Conservation (phyloP, 225 moss, liverwort and hornwort species). For the Climacium dendroides region DNA sequence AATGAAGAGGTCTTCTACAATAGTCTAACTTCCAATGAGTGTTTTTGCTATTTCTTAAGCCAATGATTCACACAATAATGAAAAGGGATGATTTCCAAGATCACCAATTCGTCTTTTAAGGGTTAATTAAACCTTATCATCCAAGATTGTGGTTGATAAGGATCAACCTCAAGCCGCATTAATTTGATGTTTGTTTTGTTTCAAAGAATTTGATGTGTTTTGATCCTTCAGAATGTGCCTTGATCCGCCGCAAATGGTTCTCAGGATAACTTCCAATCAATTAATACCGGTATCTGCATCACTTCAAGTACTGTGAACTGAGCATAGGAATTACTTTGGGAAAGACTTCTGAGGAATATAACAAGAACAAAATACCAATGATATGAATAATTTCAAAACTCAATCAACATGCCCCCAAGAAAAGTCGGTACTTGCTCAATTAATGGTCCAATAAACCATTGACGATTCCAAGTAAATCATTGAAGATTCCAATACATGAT, state of each 20-base stretch:
- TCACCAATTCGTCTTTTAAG: no score
- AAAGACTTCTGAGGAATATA: neutral
- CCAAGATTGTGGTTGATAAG: neutral
- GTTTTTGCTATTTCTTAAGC: no score
- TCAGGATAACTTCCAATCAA: neutral
- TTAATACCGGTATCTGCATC: neutral
- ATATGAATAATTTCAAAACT: neutral
- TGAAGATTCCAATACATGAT: neutral
- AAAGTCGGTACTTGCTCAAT: neutral
- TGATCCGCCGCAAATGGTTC: neutral
- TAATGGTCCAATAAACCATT: neutral
- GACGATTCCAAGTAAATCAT: neutral
- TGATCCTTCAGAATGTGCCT: neutral
- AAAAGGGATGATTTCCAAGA: no score
- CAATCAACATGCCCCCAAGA: neutral
- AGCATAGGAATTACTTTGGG: neutral
- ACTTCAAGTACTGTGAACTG: neutral
- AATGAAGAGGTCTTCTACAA: no score
- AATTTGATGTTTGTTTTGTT: no score
- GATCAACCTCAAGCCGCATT: neutral
- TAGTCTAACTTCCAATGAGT: no score
- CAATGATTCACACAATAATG: no score
- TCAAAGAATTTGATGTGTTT: no score
- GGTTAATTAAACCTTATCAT: no score
- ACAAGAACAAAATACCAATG: neutral